Evolutionary conservation across 345 rosid species (phyloP), one percentile per base, ranked within the genome.

Genomic region (Psidium friedrichsthalianum): DNA sequence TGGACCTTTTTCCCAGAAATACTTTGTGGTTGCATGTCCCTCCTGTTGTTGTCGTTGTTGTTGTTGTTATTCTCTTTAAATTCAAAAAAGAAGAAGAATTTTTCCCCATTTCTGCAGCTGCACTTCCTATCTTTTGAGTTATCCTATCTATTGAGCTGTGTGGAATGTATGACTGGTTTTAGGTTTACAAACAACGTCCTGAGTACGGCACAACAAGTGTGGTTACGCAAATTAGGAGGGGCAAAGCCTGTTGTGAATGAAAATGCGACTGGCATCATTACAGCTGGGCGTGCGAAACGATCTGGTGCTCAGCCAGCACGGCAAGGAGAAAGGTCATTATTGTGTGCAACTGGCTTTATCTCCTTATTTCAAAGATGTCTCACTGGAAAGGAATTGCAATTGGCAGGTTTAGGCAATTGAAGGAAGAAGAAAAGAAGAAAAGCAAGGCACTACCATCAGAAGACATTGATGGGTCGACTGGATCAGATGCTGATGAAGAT

Each of bases 121-220:
- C 78, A 16, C 47, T 69, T 69, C 78, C 44, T 36, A 21, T 69
- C 24, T 6, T 36, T 69, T 32, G 78, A 69, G 24, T 69, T 69
- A 18, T 32, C 36, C 78, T 69, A 21, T 69, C 47, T 32, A 69
- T 36, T 69, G 78, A 69, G 47, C 47, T 69, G 24, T 18, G 78
- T 0, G 13, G 47, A 69, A 69, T 36, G 78, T 47, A 36, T 32
- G 18, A 69, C 78, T 57, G 49, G 84, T 85, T 90, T 83, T 88
- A 97, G 99, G 99, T 96, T 97, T 87, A 93, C 95, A 84, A 97
- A 97, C 88, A 97, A 97, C 61, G 91, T 97, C 81, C 98, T 97
- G 58, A 97, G 99, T 89, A 97, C 99, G 0, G 98, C 98, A 24
- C 99, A 97, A 87, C 99, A 97, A 87, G 94, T 97, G 74, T 97